phyloP scores from a whole-genome alignment of 345 rosid species.

The Cardamine chenopodiifolia region DNA sequence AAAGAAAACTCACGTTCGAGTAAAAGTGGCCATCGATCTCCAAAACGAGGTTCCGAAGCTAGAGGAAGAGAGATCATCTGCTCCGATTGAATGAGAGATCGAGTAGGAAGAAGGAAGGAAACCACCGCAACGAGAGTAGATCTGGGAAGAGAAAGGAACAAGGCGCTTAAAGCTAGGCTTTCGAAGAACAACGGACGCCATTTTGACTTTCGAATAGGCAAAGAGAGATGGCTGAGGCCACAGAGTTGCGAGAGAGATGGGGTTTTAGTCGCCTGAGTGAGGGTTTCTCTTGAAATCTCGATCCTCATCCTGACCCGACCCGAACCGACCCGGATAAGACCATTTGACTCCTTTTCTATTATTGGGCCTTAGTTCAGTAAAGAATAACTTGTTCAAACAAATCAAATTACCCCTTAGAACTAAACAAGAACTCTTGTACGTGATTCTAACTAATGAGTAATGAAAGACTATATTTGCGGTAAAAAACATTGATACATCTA shows the following conservation, averaged over 20 bases:
- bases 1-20: slow-evolving; percentile 58
- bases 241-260: slow-evolving; percentile 5
- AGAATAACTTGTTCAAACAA: too few species aligned
- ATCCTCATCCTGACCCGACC: slow-evolving; percentile 27
- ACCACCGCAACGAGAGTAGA: slow-evolving; percentile 44
- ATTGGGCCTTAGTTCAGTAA: slow-evolving; percentile 25
- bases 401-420: too few species aligned
- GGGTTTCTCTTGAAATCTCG: slow-evolving; percentile 35
- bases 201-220: slow-evolving; percentile 12
- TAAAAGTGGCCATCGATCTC: slow-evolving; percentile 94
- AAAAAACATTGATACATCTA: not conserved
- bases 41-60: slow-evolving; percentile 41
- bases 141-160: slow-evolving; percentile 44
- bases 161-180: slow-evolving; percentile 52
- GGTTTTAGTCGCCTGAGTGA: slow-evolving; percentile 38
- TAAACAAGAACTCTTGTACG: too few species aligned
- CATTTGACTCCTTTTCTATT: not conserved
- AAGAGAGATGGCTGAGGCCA: not conserved
- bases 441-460: too few species aligned
- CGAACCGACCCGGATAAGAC: slow-evolving; percentile 30
- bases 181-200: slow-evolving; percentile 50
- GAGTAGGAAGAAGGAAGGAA: slow-evolving; percentile 33
- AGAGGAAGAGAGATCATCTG: slow-evolving; percentile 41
- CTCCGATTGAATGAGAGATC: slow-evolving; percentile 41
- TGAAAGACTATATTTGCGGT: too few species aligned